Conservation (phyloP, 176 grass and related monocot genomes). For the Raddia distichophylla region DNA sequence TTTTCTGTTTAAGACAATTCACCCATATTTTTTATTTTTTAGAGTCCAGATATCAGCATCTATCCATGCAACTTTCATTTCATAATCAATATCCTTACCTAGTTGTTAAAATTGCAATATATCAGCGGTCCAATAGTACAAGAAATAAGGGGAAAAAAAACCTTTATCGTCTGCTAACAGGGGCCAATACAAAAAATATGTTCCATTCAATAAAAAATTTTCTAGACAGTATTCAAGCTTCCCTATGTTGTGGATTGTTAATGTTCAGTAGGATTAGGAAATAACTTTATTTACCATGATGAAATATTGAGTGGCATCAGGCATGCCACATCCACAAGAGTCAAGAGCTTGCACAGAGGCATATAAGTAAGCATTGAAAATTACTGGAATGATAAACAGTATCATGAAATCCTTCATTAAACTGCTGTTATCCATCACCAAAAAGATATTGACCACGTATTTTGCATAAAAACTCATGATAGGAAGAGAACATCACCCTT, state of each 20-base stretch:
- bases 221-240: constrained; percentile 28
- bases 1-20: constrained; percentile 36
- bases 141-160: not conserved
- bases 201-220: constrained; percentile 7
- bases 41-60: constrained; percentile 91
- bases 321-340: not conserved
- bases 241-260: not conserved
- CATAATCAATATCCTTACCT: constrained; percentile 77
- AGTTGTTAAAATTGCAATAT: constrained; percentile 35
- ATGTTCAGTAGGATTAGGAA: constrained; percentile 30
- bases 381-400: constrained; percentile 15
- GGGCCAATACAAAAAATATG: constrained; percentile 13
- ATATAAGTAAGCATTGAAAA: constrained; percentile 28
- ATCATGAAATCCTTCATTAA: not conserved
- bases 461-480: constrained; percentile 19
- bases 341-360: constrained; percentile 7
- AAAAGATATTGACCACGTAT: not conserved
- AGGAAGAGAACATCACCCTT: constrained; percentile 1
- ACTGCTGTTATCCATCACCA: constrained; percentile 28
- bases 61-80: constrained; percentile 61
- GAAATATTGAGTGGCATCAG: not conserved
- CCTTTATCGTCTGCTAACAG: not conserved
- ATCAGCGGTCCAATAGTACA: constrained; percentile 23
- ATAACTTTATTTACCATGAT: constrained; percentile 5
- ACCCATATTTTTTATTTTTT: constrained; percentile 69